Conservation (phyloP, 108 stramenopile species). For the Cyclostephanos tholiformis region DNA sequence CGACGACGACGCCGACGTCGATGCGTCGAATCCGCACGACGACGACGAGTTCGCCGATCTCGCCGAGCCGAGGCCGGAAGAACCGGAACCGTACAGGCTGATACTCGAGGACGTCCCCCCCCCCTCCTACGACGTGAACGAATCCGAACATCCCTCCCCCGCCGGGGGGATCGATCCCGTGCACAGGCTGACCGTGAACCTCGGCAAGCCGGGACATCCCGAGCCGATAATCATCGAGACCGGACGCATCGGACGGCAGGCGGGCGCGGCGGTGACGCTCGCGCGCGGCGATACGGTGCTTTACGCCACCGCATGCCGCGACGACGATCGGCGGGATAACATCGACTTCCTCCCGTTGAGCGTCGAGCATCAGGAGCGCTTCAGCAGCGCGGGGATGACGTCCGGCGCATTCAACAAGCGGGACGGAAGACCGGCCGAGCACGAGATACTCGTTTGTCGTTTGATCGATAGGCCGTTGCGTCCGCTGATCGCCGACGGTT, state of each 20-base stretch:
- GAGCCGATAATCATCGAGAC: slow-evolving; percentile 73
- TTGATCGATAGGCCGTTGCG: slow-evolving; percentile 95
- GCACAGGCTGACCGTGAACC: slow-evolving; percentile 67
- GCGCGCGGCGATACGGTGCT: slow-evolving; percentile 77
- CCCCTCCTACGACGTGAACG: slow-evolving; percentile 48
- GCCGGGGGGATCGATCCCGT: slow-evolving; percentile 50
- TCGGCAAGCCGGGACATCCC: slow-evolving; percentile 63
- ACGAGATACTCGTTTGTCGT: slow-evolving; percentile 89
- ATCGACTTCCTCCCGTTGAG: slow-evolving; percentile 90
- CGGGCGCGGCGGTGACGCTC: slow-evolving; percentile 75
- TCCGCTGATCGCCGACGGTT: slow-evolving; percentile 88
- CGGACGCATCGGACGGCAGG: slow-evolving; percentile 87
- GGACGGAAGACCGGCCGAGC: slow-evolving; percentile 88
- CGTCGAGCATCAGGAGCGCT: slow-evolving; percentile 94
- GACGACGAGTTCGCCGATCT: neutral
- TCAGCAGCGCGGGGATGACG: slow-evolving; percentile 85
- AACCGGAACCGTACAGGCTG: slow-evolving; percentile 20
- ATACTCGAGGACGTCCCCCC: slow-evolving; percentile 45
- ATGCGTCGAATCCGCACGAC: slow-evolving; percentile 3
- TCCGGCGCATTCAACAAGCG: slow-evolving; percentile 78
- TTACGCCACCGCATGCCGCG: slow-evolving; percentile 73
- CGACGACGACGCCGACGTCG: neutral
- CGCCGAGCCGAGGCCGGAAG: neutral
- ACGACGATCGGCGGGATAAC: slow-evolving; percentile 54
- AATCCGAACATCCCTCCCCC: slow-evolving; percentile 41